Evolutionary conservation across 495 filamentous ascomycete genomes (phyloP).

Genomic region (Poronia punctata): DNA sequence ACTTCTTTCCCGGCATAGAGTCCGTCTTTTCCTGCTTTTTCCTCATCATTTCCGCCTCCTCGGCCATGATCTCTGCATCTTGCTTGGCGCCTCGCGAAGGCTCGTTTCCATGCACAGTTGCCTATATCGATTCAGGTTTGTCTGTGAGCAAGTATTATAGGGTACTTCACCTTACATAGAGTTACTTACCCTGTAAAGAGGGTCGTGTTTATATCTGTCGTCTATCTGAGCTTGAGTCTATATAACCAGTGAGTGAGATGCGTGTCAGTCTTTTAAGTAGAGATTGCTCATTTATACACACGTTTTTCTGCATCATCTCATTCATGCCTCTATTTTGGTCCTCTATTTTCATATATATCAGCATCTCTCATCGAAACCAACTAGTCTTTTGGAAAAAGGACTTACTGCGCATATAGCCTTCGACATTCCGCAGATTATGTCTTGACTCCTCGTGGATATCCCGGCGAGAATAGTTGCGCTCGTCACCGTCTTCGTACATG

Average conservation of each 20-base stretch:
- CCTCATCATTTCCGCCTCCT: constrained; percentile 59
- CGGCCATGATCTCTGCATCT: constrained; percentile 60
- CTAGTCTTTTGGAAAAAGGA: neutral
- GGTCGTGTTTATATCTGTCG: constrained; percentile 21
- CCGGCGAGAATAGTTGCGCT: constrained; percentile 15
- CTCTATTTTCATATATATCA: constrained; percentile 13
- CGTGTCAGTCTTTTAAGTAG: neutral
- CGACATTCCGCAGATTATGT: constrained; percentile 16
- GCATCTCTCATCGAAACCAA: too few relatives aligned
- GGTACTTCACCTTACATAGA: neutral
- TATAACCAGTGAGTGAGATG: neutral
- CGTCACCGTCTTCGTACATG: constrained; percentile 15
- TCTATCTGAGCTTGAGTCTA: constrained; percentile 16
- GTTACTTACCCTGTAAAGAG: constrained; percentile 18
- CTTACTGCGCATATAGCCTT: constrained; percentile 20
- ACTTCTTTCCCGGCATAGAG: constrained; percentile 16
- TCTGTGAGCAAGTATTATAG: neutral
- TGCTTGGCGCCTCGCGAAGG: constrained; percentile 66
- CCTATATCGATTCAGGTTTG: constrained; percentile 35
- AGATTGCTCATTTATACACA: neutral
- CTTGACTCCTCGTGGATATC: constrained; percentile 13
- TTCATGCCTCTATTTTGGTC: constrained; percentile 21
- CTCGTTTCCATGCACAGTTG: constrained; percentile 61
- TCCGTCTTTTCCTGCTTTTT: constrained; percentile 48
- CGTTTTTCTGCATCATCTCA: constrained; percentile 8